These are phyloP conservation scores for Lycium barbarum DNA, from an alignment of 257 asterid genomes.

Conservation along the genomic window DNA sequence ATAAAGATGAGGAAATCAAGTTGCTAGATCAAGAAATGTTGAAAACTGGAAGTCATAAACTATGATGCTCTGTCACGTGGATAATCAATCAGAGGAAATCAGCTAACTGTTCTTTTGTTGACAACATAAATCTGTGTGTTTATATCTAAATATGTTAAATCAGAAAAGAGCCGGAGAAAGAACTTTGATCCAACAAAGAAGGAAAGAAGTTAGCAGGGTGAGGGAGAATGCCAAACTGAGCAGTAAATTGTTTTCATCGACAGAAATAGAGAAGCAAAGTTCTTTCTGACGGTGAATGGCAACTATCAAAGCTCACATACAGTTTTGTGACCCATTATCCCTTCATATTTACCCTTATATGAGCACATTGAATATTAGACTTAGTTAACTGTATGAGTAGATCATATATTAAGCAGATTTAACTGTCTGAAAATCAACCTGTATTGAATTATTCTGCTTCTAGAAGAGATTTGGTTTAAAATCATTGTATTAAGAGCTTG, in stretches of 20 bases:
- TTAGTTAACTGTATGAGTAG: neutral
- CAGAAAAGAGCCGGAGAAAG: neutral
- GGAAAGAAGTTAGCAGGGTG: neutral
- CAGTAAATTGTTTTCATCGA: neutral
- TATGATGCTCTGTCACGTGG: neutral
- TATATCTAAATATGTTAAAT: slow-evolving; percentile 12
- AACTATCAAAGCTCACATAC: neutral
- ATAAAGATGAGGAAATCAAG: slow-evolving; percentile 1
- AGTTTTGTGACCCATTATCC: neutral
- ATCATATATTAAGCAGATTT: slow-evolving; percentile 11
- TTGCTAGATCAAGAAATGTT: neutral
- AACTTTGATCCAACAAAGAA: neutral
- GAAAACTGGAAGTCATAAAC: slow-evolving; percentile 4
- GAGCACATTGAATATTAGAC: slow-evolving; percentile 10
- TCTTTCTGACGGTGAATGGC: slow-evolving; percentile 16
- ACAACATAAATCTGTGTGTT: neutral
- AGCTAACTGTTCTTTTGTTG: neutral
- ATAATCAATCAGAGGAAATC: slow-evolving; percentile 4
- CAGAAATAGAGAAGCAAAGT: slow-evolving; percentile 15
- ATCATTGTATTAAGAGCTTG: neutral
- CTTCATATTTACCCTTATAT: neutral
- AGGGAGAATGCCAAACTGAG: neutral
- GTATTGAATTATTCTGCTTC: neutral
- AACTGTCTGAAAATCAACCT: slow-evolving; percentile 17
- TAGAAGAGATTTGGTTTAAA: neutral